These are phyloP conservation scores for Verticillium zaregamsianum DNA, from an alignment of 2,329 filamentous ascomycete species.

Conservation along the genomic window DNA sequence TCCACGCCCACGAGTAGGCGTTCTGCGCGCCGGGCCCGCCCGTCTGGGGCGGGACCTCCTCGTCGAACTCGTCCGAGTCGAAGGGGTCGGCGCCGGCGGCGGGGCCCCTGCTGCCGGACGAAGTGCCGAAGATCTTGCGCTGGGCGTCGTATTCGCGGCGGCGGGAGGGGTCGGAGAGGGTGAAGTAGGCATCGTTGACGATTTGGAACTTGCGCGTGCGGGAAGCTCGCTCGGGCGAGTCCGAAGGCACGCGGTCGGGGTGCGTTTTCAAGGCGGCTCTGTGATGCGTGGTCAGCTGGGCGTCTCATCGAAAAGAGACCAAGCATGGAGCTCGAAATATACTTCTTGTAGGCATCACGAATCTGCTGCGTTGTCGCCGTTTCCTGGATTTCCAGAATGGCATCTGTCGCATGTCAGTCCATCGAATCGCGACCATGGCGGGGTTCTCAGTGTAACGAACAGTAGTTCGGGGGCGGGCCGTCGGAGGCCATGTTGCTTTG, in stretches of 20 bases:
- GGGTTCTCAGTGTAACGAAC: conserved; percentile 30
- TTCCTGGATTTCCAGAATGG: conserved; percentile 67
- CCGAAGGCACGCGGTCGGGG: conserved; percentile 80
- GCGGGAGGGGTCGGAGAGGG: conserved; percentile 73
- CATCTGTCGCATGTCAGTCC: conserved; percentile 49
- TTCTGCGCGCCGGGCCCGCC: conserved; percentile 28
- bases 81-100: conserved; percentile 35
- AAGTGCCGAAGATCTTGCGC: conserved; percentile 52
- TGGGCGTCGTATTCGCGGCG: conserved; percentile 82
- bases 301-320: background rate
- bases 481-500: conserved; percentile 12
- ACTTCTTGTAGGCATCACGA: conserved; percentile 93
- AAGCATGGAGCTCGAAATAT: conserved; percentile 4
- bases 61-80: conserved; percentile 30
- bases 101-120: conserved; percentile 21
- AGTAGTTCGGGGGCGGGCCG: conserved; percentile 53
- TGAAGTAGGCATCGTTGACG: conserved; percentile 92
- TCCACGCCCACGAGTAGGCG: conserved; percentile 75
- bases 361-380: conserved; percentile 79
- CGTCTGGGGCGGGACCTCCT: conserved; percentile 15
- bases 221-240: conserved; percentile 75
- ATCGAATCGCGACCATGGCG: background rate
- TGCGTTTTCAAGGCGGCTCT: conserved; percentile 89
- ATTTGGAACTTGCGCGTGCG: conserved; percentile 88
- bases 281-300: conserved; percentile 3